Base-by-base conservation (phyloP, 2,329 filamentous ascomycete species). In the Microdochium trichocladiopsis region DNA sequence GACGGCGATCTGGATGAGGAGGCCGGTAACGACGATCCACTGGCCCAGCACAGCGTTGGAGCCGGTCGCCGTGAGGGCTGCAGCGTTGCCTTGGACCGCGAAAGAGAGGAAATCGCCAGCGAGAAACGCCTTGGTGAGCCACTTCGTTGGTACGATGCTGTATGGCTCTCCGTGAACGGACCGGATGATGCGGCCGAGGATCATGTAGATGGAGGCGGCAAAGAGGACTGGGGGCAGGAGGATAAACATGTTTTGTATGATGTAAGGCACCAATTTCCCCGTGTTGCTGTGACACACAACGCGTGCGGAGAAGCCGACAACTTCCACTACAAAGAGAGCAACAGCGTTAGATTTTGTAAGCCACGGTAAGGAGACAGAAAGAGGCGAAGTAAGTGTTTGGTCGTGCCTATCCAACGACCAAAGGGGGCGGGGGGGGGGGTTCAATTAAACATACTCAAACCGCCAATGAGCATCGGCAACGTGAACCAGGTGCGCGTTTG, bases 81-180 rank as follows among this genome's bases (percentile, higher is more conserved):
- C 71, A 16, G 76, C 76, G 25, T 65, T 66, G 14, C 67, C 67
- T 60, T 83, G 80, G 2, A 81, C 62, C 2, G 74, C 28, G 59
- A 84, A 78, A 2, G 74, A 76, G 5, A 80, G 49, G 3, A 82
- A 60, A 56, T 84, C 80, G 31, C 79, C 77, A 6, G 62, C 50
- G 3, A 84, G 79, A 54, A 84, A 84, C 33, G 77, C 67, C 51
- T 72, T 76, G 2, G 79, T 82, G 5, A 83, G 62, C 70, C 73
- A 75, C 8, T 54, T 55, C 18, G 64, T 57, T 6, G 55, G 62
- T 21, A 73, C 61, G 28, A 71, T 49, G 2, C 67, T 67, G 51
- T 64, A 63, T 0, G 57, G 50, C 51, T 70, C 65, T 24, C 64
- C 70, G 23, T 66, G 65, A 3, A 73, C 65, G 48, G 67, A 65